These are phyloP conservation scores for Rubroshorea leprosula DNA, from an alignment of 345 rosid species.

Conservation along the genomic window DNA sequence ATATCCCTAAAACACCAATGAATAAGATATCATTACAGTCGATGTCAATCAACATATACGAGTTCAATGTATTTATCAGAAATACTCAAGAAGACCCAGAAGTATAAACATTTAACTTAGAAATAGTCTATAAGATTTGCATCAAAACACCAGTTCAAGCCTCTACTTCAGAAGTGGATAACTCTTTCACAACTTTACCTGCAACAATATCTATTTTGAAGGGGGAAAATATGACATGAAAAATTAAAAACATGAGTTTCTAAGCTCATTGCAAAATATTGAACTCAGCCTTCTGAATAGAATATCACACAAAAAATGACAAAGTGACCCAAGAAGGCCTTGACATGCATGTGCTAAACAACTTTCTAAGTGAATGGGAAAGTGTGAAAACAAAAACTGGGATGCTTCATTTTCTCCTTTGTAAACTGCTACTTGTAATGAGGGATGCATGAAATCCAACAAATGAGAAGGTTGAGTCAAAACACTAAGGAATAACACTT, in stretches of 20 bases:
- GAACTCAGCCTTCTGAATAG: background rate
- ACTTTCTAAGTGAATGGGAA: background rate
- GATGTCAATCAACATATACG: background rate
- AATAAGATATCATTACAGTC: background rate
- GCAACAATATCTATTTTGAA: background rate
- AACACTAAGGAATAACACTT: no score
- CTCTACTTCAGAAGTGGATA: background rate
- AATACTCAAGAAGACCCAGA: background rate
- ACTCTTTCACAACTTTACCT: background rate
- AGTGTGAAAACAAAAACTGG: no score
- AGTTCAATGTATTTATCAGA: no score
- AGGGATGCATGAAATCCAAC: background rate
- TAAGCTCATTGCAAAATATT: background rate
- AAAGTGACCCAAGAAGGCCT: background rate
- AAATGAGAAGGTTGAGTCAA: background rate
- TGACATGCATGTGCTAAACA: background rate
- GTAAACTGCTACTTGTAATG: background rate
- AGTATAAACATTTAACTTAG: background rate
- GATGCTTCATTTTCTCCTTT: background rate
- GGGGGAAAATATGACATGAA: no score
- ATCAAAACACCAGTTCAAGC: background rate
- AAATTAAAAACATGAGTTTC: no score
- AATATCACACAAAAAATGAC: background rate
- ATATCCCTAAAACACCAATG: slow-evolving; percentile 54
- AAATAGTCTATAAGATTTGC: no score